Base-by-base conservation (phyloP, 371 early-diverging fungal species). In the Mucor irregularis region DNA sequence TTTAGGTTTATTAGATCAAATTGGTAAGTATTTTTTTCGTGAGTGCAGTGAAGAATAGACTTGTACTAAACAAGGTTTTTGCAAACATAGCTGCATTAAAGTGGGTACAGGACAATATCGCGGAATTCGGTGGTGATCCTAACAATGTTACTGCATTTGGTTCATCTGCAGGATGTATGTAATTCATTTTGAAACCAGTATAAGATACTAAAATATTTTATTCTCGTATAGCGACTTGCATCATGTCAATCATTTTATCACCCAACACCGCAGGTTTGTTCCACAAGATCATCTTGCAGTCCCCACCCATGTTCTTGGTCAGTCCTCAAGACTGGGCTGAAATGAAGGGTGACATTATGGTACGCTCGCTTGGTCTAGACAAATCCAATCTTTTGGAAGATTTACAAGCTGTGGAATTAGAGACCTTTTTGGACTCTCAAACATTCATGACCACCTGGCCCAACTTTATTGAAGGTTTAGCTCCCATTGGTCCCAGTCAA, bases 391-490 rank as follows among this genome's bases (percentile, higher is more conserved):
- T 61, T 7, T 30, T 57, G 9, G 42, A 56, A 1, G 73, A 72
- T 11, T 19, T 72, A 7, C 55, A 62, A 19, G 22, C 54, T 0
- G 43, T 72, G 2, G 58, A 60, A 16, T 40, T 61, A 3, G 62
- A 68, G 28, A 68, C 63, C 2, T 49, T 68, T 25, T 24, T 72
- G 25, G 73, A 72, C 4, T 49, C 66, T 0, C 73, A 72, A 35
- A 66, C 69, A 1, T 66, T 68, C 42, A 62, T 72, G 64, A 63
- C 68, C 2, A 65, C 73, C 1, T 72, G 73, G 73, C 73, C 73
- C 29, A 72, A 72, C 37, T 72, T 68, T 26, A 21, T 72, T 21
- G 73, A 72, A 43, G 73, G 69, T 6, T 44, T 72, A 8, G 73
- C 69, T 0, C 73, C 73, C 8, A 60, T 72, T 28, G 69, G 66